Base-by-base conservation (phyloP, 2,329 filamentous ascomycete genomes). In the Phoma sp. region DNA sequence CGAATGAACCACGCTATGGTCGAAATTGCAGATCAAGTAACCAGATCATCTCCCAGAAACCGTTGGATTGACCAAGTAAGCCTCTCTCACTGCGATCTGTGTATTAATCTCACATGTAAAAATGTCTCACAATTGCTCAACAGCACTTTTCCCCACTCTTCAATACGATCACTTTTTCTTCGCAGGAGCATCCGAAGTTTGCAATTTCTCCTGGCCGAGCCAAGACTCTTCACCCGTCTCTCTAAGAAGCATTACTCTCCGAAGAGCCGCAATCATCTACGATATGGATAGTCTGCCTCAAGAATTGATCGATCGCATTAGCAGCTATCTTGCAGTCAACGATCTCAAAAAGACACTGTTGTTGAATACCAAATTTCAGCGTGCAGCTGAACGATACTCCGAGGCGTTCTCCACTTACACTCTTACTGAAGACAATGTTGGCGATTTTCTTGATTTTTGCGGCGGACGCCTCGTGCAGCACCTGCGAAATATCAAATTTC, bases 301-400 rank as follows among this genome's bases (percentile, higher is more conserved):
- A 32, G 63, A 66, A 54, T 18, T 66, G 9, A 30, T 63, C 13
- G 57, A 65, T 37, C 45, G 35, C 10, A 61, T 66, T 38, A 52
- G 60, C 53, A 56, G 47, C 23, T 46, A 48, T 30, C 52, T 66
- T 7, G 4, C 3, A 9, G 29, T 11, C 10, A 37, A 58, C 4
- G 58, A 60, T 24, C 53, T 66, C 2, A 65, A 63, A 33, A 55
- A 55, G 14, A 57, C 53, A 5, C 51, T 63, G 10, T 35, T 40
- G 2, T 18, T 66, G 8, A 57, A 58, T 6, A 30, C 14, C 3
- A 32, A 22, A 32, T 63, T 62, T 14, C 52, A 56, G 23, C 39
- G 11, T 33, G 46, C 55, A 5, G 44, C 63, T 7, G 63, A 66
- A 36, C 47, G 39, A 14, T 47, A 57, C 25, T 62, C 61, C 25